A percentile compares a stretch with the other conserved stretches of the same genome.
Evolutionary conservation across 352 stramenopile species (phyloP).

Genomic region (Elongisporangium senticosum): DNA sequence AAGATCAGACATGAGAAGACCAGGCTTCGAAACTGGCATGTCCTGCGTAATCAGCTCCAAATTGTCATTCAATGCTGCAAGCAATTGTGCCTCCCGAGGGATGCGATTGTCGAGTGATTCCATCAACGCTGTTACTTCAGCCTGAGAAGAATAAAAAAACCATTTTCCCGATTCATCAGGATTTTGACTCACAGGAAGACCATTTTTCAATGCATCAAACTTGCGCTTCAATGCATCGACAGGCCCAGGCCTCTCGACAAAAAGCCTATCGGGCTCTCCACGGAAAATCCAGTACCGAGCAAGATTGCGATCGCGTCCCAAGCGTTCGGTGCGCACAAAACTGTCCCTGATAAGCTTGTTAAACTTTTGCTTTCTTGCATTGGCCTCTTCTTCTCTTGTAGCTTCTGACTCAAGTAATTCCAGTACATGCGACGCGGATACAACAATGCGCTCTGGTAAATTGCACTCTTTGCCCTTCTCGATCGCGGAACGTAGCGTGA

Average conservation of each 20-base stretch:
- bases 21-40: constrained; percentile 70
- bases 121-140: constrained; percentile 52
- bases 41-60: constrained; percentile 50
- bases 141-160: constrained; percentile 64
- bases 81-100: constrained; percentile 40
- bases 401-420: constrained; percentile 73
- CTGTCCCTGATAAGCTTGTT: constrained; percentile 50
- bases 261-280: constrained; percentile 58
- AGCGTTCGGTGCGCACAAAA: constrained; percentile 70
- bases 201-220: constrained; percentile 24
- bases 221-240: constrained; percentile 36
- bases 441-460: constrained; percentile 51
- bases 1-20: constrained; percentile 69
- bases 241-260: constrained; percentile 56
- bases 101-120: constrained; percentile 48
- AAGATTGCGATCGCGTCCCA: constrained; percentile 60
- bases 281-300: constrained; percentile 70
- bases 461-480: constrained; percentile 73
- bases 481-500: constrained; percentile 44
- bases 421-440: constrained; percentile 68
- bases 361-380: constrained; percentile 55
- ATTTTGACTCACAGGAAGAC: not conserved
- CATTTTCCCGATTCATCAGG: constrained; percentile 19
- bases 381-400: constrained; percentile 55
- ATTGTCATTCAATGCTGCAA: constrained; percentile 47